A percentile compares a stretch with the other conserved stretches of the same genome.
Conservation (phyloP, 768 basidiomycete genomes). For the Lentinula raphanica region DNA sequence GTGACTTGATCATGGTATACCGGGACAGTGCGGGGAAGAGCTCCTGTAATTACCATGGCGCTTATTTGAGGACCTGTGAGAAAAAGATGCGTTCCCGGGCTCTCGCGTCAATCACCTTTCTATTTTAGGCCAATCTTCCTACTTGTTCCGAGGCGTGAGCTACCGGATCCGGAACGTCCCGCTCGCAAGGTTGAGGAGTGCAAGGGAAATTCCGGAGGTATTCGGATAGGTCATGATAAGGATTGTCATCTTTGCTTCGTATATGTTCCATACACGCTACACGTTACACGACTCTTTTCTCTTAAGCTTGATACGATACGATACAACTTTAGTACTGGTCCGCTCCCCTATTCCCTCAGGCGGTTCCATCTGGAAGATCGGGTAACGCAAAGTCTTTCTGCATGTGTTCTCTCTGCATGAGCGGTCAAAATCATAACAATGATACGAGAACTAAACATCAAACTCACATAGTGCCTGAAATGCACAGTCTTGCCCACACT, state of each 20-base stretch:
- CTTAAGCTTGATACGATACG: no score
- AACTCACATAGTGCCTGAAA: conserved; percentile 29
- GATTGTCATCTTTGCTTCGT: no score
- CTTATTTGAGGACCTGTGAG: background rate
- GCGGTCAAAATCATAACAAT: background rate
- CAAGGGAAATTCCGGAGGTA: background rate
- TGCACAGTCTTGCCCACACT: conserved; percentile 29
- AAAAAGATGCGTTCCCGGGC: background rate
- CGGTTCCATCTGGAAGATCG: conserved; percentile 20
- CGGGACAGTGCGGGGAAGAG: conserved; percentile 1
- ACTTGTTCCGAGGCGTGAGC: background rate
- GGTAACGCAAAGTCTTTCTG: conserved; percentile 29
- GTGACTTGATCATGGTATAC: background rate
- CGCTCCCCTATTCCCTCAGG: background rate
- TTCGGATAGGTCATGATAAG: background rate
- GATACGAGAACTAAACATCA: background rate
- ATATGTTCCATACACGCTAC: no score
- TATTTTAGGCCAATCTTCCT: background rate
- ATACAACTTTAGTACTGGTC: background rate
- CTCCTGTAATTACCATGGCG: background rate
- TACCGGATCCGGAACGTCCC: background rate
- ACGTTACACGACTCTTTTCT: no score
- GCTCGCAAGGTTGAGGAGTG: background rate
- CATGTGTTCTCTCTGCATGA: conserved; percentile 29
- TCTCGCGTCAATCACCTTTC: background rate